phyloP scores from a whole-genome alignment of 306 rosid genomes.

The Cucumis melo region DNA sequence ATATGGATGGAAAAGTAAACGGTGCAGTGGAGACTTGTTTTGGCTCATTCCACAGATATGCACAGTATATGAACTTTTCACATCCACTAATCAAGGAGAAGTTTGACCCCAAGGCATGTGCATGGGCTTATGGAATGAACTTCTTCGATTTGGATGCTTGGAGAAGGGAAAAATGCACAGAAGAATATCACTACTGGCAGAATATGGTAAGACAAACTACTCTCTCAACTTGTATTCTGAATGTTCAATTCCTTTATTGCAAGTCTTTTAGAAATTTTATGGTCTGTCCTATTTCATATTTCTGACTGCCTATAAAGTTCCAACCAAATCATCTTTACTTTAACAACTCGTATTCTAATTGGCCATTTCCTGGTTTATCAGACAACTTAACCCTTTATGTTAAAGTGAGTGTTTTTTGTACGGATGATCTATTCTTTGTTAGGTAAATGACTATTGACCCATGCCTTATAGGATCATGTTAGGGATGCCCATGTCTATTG shows the following conservation, averaged over 20 bases:
- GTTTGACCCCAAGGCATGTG: constrained; percentile 7
- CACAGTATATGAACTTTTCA: constrained; percentile 7
- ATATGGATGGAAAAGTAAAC: constrained; percentile 1
- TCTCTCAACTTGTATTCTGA: not conserved
- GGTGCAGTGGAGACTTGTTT: constrained; percentile 3
- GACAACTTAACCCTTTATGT: not conserved
- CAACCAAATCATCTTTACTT: not conserved
- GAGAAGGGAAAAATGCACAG: constrained; percentile 10
- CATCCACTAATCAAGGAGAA: constrained; percentile 3
- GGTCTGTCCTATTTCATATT: not conserved
- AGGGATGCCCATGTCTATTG: too few relatives aligned
- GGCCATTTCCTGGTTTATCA: not conserved
- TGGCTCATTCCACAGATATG: constrained; percentile 4
- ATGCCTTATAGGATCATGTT: too few relatives aligned
- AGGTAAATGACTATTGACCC: too few relatives aligned
- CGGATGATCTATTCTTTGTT: too few relatives aligned
- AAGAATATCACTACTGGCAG: constrained; percentile 7
- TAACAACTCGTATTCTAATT: not conserved
- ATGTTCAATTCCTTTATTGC: constrained; percentile 46
- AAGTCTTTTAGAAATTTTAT: constrained; percentile 30
- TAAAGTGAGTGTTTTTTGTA: too few relatives aligned
- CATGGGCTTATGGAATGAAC: constrained; percentile 9
- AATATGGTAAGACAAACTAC: constrained; percentile 2
- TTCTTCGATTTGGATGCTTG: constrained; percentile 8
- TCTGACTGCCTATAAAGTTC: not conserved